These are phyloP conservation scores for Volvox reticuliferus DNA, from an alignment of 139 green algal genomes.

Conservation along the genomic window DNA sequence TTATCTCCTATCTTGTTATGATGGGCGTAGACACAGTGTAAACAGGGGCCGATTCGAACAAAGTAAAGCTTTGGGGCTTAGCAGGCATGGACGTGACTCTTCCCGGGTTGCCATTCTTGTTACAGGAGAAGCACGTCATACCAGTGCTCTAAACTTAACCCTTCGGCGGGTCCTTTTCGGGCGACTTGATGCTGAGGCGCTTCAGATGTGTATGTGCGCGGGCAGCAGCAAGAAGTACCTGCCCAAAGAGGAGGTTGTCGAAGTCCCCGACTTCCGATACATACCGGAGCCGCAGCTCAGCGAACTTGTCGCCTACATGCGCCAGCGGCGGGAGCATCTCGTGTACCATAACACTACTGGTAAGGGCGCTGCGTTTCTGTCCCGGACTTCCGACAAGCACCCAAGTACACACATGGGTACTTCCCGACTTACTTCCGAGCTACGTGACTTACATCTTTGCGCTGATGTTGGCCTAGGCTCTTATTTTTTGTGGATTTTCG, in stretches of 20 bases:
- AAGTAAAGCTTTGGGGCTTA: background rate
- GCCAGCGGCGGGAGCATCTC: constrained; percentile 65
- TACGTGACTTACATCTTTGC: too few relatives aligned
- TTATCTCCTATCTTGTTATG: background rate
- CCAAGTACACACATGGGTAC: too few relatives aligned
- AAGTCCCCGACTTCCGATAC: constrained; percentile 40
- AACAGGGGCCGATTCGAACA: background rate
- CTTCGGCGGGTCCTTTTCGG: constrained; percentile 7
- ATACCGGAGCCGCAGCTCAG: constrained; percentile 65
- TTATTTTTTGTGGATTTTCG: too few relatives aligned
- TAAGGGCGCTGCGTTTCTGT: background rate
- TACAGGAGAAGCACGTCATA: background rate
- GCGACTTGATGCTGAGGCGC: constrained; percentile 27
- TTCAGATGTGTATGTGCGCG: constrained; percentile 41
- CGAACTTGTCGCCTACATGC: constrained; percentile 71
- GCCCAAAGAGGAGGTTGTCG: constrained; percentile 39
- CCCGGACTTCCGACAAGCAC: too few relatives aligned
- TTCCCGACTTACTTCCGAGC: too few relatives aligned
- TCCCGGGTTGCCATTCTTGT: background rate
- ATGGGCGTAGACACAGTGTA: background rate
- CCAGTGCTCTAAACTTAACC: background rate
- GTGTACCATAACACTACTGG: constrained; percentile 55
- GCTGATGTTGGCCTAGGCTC: too few relatives aligned
- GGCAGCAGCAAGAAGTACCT: constrained; percentile 40
- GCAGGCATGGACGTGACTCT: background rate